These are phyloP conservation scores for Chenopodium quinoa DNA, from an alignment of 148 eudicot genomes.

Conservation along the genomic window DNA sequence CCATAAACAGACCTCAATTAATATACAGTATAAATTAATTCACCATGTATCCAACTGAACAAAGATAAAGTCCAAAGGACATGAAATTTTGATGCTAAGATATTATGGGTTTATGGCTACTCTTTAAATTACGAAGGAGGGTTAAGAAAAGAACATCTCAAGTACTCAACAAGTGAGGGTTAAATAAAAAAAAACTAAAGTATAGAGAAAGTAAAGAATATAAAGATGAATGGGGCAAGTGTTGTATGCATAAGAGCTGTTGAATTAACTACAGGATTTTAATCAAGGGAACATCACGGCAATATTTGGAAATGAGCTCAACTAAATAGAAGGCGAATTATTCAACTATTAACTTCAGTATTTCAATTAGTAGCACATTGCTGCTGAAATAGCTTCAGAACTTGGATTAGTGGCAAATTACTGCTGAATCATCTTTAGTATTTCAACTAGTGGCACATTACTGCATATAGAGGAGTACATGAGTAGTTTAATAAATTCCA, in stretches of 20 bases:
- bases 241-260: neutral
- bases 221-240: neutral
- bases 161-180: neutral
- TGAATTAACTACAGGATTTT: neutral
- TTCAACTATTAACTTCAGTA: neutral
- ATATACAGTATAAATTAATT: neutral
- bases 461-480: neutral
- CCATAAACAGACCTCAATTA: slow-evolving; percentile 18
- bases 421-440: neutral
- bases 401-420: neutral
- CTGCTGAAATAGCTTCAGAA: neutral
- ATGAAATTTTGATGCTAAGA: neutral
- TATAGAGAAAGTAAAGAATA: neutral
- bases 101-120: neutral
- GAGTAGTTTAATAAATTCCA: neutral
- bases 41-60: neutral
- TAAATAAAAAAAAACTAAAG: neutral
- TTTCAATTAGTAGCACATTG: neutral
- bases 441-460: neutral
- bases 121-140: neutral
- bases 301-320: neutral
- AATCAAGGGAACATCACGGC: neutral
- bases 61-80: neutral
- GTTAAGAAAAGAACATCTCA: neutral
- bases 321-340: neutral